These are phyloP conservation scores for Coemansia sp. DNA, from an alignment of 192 early-diverging fungal genomes.

Conservation along the genomic window DNA sequence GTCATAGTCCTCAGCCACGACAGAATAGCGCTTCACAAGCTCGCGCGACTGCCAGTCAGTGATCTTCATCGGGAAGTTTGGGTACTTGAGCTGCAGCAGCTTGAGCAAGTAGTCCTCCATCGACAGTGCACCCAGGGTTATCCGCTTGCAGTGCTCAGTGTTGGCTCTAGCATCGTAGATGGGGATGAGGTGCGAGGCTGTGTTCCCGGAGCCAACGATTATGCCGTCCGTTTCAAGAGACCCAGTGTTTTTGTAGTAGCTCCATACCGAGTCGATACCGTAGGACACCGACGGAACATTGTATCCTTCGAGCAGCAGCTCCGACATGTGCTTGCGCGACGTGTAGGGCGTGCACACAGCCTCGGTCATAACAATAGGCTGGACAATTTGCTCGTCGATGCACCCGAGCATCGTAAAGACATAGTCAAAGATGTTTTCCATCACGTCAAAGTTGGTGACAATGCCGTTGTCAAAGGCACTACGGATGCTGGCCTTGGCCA, in stretches of 20 bases:
- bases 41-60: conserved; percentile 70
- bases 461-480: conserved; percentile 41
- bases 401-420: conserved; percentile 78
- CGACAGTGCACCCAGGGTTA: conserved; percentile 75
- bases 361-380: conserved; percentile 89
- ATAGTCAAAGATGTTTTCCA: conserved; percentile 86
- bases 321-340: conserved; percentile 76
- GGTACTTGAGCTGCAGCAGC: conserved; percentile 88
- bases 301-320: conserved; percentile 88
- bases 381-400: conserved; percentile 63
- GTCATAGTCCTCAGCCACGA: conserved; percentile 75
- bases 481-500: conserved; percentile 48
- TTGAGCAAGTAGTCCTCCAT: conserved; percentile 81
- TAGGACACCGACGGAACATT: conserved; percentile 72
- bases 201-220: conserved; percentile 69
- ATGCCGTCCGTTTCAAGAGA: conserved; percentile 64
- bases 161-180: conserved; percentile 61
- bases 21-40: conserved; percentile 65
- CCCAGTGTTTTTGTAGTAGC: conserved; percentile 71
- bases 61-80: conserved; percentile 82
- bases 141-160: conserved; percentile 68
- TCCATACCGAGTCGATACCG: conserved; percentile 86
- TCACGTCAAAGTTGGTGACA: conserved; percentile 46
- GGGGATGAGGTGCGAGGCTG: conserved; percentile 74
- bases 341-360: conserved; percentile 72